Base-by-base conservation (phyloP, 1,284 basidiomycete genomes). In the Ganoderma sp. region DNA sequence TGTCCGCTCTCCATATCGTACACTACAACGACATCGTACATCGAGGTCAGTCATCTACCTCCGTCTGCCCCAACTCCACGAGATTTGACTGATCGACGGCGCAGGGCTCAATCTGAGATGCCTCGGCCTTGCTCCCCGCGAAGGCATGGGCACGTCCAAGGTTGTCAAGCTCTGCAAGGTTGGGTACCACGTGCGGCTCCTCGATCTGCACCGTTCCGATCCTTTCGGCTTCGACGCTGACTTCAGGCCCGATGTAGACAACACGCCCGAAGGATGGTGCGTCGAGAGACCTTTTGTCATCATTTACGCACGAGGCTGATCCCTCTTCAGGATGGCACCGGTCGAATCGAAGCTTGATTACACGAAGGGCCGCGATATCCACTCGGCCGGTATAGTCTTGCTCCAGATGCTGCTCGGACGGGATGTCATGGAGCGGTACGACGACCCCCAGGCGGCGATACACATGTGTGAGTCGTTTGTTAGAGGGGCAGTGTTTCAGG, bases 321-420 rank as follows among this genome's bases (percentile, higher is more conserved):
- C 90, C 71, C 88, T 14, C 88, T 88, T 10, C 85, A 85, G 71
- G 92, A 93, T 65, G 87, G 87, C 67, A 6, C 67, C 67, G 48
- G 83, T 89, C 42, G 91, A 93, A 62, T 91, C 89, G 0, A 85
- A 89, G 0, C 76, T 94, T 48, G 78, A 87, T 6, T 93, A 94
- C 75, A 90, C 90, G 4, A 87, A 84, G 43, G 81, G 85, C 45
- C 85, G 92, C 32, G 93, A 94, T 73, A 88, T 94, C 19, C 91
- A 93, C 75, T 83, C 85, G n/a, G 85, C 88, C 0, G 93, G 91
- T 0, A 85, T 94, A 52, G 83, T 93, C 4, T 80, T 93, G 43
- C 72, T 94, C 61, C 91, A 93, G 78, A 94, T 94, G 92, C 78
- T 94, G 14, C 77, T 91, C 32, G 92, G 93, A 0, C 79, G 88